Evolutionary conservation across 2,329 filamentous ascomycete species (phyloP), one percentile per base, ranked within the genome.

Genomic region (Pestalotiopsis sp.): DNA sequence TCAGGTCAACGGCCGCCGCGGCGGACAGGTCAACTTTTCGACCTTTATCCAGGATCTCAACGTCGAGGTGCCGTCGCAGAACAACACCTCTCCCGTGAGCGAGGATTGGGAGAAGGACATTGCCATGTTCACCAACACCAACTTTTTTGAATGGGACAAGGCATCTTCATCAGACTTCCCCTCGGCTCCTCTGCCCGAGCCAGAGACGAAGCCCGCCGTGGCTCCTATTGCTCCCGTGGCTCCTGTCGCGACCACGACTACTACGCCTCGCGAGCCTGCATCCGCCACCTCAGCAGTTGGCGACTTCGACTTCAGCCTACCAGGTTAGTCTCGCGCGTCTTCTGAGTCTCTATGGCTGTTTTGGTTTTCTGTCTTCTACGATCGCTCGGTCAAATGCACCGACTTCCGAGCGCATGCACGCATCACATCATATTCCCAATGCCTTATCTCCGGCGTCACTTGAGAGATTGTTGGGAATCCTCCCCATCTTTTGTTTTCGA

Each of bases 31-130:
- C 77, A 97, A 97, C 80, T 93, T 97, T 82, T 94, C 94, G 77
- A 92, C 94, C 78, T 97, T 96, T 83, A 87, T 98, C 73, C 92
- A 93, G 76, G 92, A 95, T 74, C 86, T 98, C 76, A 97, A 97
- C 84, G 84, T 91, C 70, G 89, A 90, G 74, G 88, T 52, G n/a
- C 61, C 65, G 52, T 52, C 92, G 67, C 85, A 91, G 70, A 87
- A 85, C 31, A 36, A 36, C 66, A 75, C 84, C 27, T 78, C 87
- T 36, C 78, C 79, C 67, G 86, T 38, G 6, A 67, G 27, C 65
- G 65, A 91, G 70, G 89, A 92, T 67, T 81, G 85, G 71, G 91
- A 93, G 74, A 89, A 92, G 70, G 91, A 94, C 72, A 84, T 95
- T 65, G 90, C 91, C 65, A 87, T 94, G 76, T 96, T 95, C 82